A percentile compares a stretch with the other conserved stretches of the same genome.
Conservation (phyloP, 2,329 filamentous ascomycete species). For the Epichloe glyceriae region DNA sequence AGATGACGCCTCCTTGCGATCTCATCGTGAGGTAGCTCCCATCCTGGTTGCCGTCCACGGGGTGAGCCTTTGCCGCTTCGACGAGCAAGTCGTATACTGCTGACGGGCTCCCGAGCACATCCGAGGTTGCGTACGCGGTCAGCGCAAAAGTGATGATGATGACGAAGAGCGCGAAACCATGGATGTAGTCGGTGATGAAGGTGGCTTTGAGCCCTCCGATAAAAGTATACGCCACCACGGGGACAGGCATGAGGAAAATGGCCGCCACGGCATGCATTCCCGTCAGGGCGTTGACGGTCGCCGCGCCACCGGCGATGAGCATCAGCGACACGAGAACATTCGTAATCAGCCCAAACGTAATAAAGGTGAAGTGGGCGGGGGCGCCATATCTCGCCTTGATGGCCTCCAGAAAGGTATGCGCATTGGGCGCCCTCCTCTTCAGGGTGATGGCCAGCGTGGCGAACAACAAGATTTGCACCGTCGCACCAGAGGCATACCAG, state of each 20-base stretch:
- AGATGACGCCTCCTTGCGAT: conserved; percentile 58
- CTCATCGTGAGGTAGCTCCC: conserved; percentile 83
- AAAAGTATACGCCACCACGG: conserved; percentile 57
- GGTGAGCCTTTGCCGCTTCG: conserved; percentile 53
- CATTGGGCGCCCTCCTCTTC: conserved; percentile 76
- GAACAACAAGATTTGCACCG: conserved; percentile 79
- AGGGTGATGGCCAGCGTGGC: conserved; percentile 83
- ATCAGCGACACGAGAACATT: conserved; percentile 82
- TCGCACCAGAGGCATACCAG: conserved; percentile 57
- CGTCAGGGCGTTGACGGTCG: conserved; percentile 39
- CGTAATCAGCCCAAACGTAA: conserved; percentile 69
- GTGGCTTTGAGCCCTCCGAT: conserved; percentile 75
- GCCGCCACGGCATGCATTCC: conserved; percentile 55
- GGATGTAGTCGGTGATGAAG: conserved; percentile 74
- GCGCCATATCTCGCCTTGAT: conserved; percentile 68
- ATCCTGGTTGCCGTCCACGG: conserved; percentile 64
- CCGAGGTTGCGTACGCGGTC: conserved; percentile 64
- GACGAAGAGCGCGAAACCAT: conserved; percentile 72
- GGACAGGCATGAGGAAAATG: conserved; percentile 24
- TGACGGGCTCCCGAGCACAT: conserved; percentile 58
- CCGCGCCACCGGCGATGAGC: conserved; percentile 66
- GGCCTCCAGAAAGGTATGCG: conserved; percentile 73
- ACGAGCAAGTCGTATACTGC: conserved; percentile 69
- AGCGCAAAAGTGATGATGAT: conserved; percentile 81
- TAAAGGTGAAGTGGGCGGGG: conserved; percentile 62